A percentile compares a stretch with the other conserved stretches of the same genome.
Evolutionary conservation across 2,329 filamentous ascomycete genomes (phyloP).

Genomic region (Diaporthe destruens): DNA sequence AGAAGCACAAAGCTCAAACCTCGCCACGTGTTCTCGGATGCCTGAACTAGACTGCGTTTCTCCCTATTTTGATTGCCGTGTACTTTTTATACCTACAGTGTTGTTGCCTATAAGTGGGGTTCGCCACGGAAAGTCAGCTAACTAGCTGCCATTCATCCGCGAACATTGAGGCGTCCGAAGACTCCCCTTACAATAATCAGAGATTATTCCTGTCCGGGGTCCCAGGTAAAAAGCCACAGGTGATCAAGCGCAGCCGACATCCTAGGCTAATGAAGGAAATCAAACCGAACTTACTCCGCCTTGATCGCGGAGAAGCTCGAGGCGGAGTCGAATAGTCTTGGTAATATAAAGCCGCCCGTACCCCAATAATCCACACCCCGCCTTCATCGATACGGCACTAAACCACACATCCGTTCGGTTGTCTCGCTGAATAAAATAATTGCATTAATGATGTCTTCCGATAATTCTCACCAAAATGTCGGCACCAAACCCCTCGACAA

Average conservation of each 20-base stretch:
- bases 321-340: constrained; percentile 23
- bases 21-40: background rate
- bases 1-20: background rate
- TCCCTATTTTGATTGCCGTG: background rate
- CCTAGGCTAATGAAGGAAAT: constrained; percentile 17
- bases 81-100: background rate
- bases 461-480: background rate
- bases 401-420: background rate
- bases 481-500: background rate
- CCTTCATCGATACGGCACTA: background rate
- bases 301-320: constrained; percentile 18
- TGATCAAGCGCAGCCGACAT: constrained; percentile 7
- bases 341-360: constrained; percentile 19
- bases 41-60: background rate
- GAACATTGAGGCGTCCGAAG: too few species aligned
- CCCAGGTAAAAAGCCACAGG: background rate
- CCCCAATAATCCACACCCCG: constrained; percentile 11
- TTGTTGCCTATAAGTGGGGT: background rate
- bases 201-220: background rate
- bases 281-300: constrained; percentile 32
- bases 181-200: background rate
- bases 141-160: background rate
- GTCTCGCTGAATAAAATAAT: background rate
- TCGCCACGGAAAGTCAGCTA: background rate
- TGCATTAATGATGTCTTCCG: background rate